Evolutionary conservation across 371 early-diverging fungal genomes (phyloP), one percentile per base, ranked within the genome.

Genomic region (Zopfochytrium polystomum): DNA sequence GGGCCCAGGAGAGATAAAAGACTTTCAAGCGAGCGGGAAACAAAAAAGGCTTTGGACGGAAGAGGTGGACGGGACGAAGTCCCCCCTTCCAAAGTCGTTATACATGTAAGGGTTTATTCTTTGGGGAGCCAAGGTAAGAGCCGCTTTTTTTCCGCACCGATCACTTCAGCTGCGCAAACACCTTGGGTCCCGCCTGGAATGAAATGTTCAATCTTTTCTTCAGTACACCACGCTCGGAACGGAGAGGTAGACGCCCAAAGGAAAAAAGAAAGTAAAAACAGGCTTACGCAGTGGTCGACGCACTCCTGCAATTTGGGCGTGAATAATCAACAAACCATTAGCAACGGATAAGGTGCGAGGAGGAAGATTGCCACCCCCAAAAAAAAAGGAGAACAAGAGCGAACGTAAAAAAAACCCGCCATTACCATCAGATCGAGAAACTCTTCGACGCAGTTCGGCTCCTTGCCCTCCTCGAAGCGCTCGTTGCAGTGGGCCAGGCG

Each of bases 381-480:
- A 38, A 18, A 42, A 5, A 6, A 33, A 55, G 22, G 6, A 43
- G 6, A 42, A 51, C 3, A 13, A 51, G 7, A 33, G 33, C 26
- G 13, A 7, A 52, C 33, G 52, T 52, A 9, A 23, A 23, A 7
- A 9, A 23, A 27, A 11, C 22, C 25, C 20, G 27, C n/a, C 5
- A 48, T 22, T 52, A 75, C 76, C 76, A 76, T 76, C 59, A 76
- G 52, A 38, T 76, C 73, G 23, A 76, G 63, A 59, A 76, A 73
- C 65, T 76, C 76, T 49, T 76, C 76, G 4, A 76, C 73, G 42
- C 76, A 76, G 62, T 61, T 73, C 34, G 52, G 27, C 65, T 76
- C 76, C 32, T 57, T 60, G 3, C 65, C 67, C 9, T 48, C 50
- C 31, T 67, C 63, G 9, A 76, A 71, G 27, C 64, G 23, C 42